A percentile compares a stretch with the other conserved stretches of the same genome.
phyloP scores from a whole-genome alignment of 2,329 filamentous ascomycete genomes.

The Ilyonectria destructans region DNA sequence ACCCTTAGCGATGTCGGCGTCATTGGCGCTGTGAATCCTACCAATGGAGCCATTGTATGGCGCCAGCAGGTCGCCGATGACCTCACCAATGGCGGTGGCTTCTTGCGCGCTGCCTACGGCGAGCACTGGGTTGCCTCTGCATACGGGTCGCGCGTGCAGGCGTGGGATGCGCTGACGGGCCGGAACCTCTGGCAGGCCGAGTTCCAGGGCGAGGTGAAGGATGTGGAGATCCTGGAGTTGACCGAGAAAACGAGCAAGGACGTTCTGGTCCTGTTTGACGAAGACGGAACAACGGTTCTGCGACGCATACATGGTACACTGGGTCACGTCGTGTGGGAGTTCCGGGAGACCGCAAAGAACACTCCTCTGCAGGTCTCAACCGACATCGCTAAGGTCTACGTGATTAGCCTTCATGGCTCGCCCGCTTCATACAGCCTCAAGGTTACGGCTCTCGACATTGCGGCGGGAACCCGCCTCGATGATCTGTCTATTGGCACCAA shows the following conservation, averaged over 20 bases:
- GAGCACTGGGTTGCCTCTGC: slow-evolving; percentile 85
- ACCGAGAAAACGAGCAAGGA: slow-evolving; percentile 78
- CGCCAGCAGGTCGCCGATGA: slow-evolving; percentile 79
- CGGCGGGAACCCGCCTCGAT: slow-evolving; percentile 80
- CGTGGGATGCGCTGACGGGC: slow-evolving; percentile 89
- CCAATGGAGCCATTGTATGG: slow-evolving; percentile 89
- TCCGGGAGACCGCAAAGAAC: slow-evolving; percentile 78
- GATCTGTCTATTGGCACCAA: slow-evolving; percentile 83
- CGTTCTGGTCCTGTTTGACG: slow-evolving; percentile 78
- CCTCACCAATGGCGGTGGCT: slow-evolving; percentile 63
- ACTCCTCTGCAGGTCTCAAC: slow-evolving; percentile 82
- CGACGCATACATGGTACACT: slow-evolving; percentile 81
- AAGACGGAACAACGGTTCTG: slow-evolving; percentile 71
- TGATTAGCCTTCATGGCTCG: slow-evolving; percentile 81
- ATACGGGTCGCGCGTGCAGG: slow-evolving; percentile 78
- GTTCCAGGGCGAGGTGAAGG: slow-evolving; percentile 73
- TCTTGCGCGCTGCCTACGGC: slow-evolving; percentile 82
- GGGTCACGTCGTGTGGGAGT: slow-evolving; percentile 86
- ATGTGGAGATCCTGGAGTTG: slow-evolving; percentile 84
- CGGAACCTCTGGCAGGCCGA: slow-evolving; percentile 82
- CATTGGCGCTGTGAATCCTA: slow-evolving; percentile 90
- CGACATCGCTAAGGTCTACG: slow-evolving; percentile 80
- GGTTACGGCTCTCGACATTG: slow-evolving; percentile 80
- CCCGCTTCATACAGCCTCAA: slow-evolving; percentile 83
- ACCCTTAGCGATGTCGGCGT: slow-evolving; percentile 89